A percentile compares a stretch with the other conserved stretches of the same genome.
Conservation (phyloP, 2,329 filamentous ascomycete species). For the Fusarium gaditjirri region DNA sequence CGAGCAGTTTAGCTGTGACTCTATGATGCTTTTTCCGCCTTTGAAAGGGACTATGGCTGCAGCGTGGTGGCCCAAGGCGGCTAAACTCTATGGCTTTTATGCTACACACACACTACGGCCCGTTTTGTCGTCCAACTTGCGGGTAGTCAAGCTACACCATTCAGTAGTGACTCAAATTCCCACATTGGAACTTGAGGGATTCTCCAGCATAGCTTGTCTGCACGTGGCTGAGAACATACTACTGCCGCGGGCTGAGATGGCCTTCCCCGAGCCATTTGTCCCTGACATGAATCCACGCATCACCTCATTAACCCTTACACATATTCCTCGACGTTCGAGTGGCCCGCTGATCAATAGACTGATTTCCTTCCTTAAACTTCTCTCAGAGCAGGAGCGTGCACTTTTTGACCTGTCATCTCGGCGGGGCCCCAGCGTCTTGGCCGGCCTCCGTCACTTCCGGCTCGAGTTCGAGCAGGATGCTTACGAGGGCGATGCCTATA, state of each 20-base stretch:
- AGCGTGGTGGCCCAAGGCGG: slow-evolving; percentile 47
- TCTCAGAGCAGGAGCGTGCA: slow-evolving; percentile 60
- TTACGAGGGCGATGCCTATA: slow-evolving; percentile 50
- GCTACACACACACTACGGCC: slow-evolving; percentile 62
- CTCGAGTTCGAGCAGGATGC: slow-evolving; percentile 64
- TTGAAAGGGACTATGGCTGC: slow-evolving; percentile 6
- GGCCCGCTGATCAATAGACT: slow-evolving; percentile 63
- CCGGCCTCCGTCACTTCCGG: slow-evolving; percentile 63
- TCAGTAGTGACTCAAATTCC: slow-evolving; percentile 67
- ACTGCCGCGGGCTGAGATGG: slow-evolving; percentile 54
- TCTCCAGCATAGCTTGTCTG: slow-evolving; percentile 50
- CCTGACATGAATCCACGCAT: slow-evolving; percentile 69
- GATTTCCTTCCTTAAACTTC: slow-evolving; percentile 57
- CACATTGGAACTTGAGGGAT: slow-evolving; percentile 53
- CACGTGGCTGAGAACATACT: slow-evolving; percentile 59
- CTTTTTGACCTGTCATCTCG: slow-evolving; percentile 52
- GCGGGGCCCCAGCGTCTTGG: slow-evolving; percentile 56
- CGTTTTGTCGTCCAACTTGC: slow-evolving; percentile 63
- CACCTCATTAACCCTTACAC: slow-evolving; percentile 62
- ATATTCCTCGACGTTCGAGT: slow-evolving; percentile 63
- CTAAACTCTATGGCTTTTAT: slow-evolving; percentile 56
- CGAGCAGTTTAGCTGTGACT: slow-evolving; percentile 64
- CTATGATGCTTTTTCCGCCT: slow-evolving; percentile 47
- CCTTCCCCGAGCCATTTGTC: slow-evolving; percentile 60
- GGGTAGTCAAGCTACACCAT: slow-evolving; percentile 66